phyloP scores from a whole-genome alignment of 2,329 filamentous ascomycete genomes.

The Fusarium beomiforme region DNA sequence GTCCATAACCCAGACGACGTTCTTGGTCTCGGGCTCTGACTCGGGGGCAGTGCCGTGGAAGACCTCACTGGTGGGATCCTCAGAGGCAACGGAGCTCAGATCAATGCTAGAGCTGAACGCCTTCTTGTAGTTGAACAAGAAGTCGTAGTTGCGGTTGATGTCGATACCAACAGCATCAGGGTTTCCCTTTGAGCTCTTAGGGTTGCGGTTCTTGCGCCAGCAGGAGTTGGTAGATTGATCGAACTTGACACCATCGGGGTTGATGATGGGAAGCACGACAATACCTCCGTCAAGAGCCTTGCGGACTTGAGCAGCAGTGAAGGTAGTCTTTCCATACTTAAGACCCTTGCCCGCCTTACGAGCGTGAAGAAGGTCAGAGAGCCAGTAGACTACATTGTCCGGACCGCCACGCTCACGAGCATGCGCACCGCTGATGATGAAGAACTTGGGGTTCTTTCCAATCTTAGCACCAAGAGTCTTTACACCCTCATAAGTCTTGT shows the following conservation, averaged over 20 bases:
- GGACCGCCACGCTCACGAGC: slow-evolving; percentile 67
- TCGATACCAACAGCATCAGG: slow-evolving; percentile 57
- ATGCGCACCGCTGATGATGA: slow-evolving; percentile 64
- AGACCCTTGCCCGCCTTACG: slow-evolving; percentile 60
- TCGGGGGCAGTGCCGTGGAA: slow-evolving; percentile 62
- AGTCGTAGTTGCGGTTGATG: slow-evolving; percentile 67
- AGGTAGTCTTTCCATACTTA: slow-evolving; percentile 61
- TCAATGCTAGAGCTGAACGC: slow-evolving; percentile 54
- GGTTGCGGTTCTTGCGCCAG: slow-evolving; percentile 68
- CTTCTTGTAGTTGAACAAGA: slow-evolving; percentile 63
- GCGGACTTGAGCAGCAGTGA: slow-evolving; percentile 62
- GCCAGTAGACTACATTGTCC: slow-evolving; percentile 66
- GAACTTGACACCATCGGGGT: slow-evolving; percentile 63
- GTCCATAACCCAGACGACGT: slow-evolving; percentile 62
- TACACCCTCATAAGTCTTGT: slow-evolving; percentile 56
- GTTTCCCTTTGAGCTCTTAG: slow-evolving; percentile 47
- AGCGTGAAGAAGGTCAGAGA: slow-evolving; percentile 65
- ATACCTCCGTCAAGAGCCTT: slow-evolving; percentile 62
- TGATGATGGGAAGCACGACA: slow-evolving; percentile 62
- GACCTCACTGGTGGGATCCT: slow-evolving; percentile 55
- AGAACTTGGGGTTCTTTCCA: slow-evolving; percentile 59
- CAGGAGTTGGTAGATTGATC: slow-evolving; percentile 61
- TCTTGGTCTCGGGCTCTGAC: slow-evolving; percentile 67
- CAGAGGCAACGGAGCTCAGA: slow-evolving; percentile 49
- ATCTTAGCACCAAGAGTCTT: slow-evolving; percentile 54